Evolutionary conservation across 2,329 filamentous ascomycete species (phyloP).

Genomic region (Cladophialophora chaetospira): DNA sequence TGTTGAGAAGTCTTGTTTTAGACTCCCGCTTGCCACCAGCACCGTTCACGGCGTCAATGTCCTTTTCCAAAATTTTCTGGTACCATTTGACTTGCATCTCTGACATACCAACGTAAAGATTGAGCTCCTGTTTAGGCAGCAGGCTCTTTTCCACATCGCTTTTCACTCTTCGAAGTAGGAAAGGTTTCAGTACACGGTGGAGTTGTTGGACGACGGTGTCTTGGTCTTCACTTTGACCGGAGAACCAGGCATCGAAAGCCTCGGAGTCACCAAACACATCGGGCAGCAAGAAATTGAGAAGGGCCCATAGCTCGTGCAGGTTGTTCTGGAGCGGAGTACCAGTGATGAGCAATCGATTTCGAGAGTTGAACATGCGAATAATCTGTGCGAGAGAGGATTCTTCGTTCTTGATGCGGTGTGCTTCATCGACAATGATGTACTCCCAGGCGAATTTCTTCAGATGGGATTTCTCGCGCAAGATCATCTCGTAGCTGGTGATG

Average conservation of each 20-base stretch:
- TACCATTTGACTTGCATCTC: constrained; percentile 99
- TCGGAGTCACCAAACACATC: constrained; percentile 97
- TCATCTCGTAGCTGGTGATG: constrained; percentile 99
- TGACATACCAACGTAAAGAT: constrained; percentile 96
- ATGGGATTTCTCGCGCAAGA: constrained; percentile 89
- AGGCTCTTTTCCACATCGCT: constrained; percentile 97
- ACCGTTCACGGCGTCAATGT: constrained; percentile 97
- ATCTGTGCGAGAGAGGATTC: constrained; percentile 96
- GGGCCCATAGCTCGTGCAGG: constrained; percentile 93
- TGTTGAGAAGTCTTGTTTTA: constrained; percentile 94
- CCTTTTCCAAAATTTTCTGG: constrained; percentile 97
- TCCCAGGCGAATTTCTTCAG: constrained; percentile 99
- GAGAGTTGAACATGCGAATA: constrained; percentile 91
- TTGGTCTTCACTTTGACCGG: constrained; percentile 82
- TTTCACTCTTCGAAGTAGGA: constrained; percentile 94
- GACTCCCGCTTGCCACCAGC: constrained; percentile 95
- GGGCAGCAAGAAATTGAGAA: constrained; percentile 95
- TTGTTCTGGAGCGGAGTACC: constrained; percentile 98
- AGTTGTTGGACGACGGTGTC: constrained; percentile 95
- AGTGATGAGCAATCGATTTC: constrained; percentile 92
- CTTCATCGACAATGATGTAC: constrained; percentile 98
- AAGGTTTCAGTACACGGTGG: constrained; percentile 88
- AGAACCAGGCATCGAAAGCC: constrained; percentile 98
- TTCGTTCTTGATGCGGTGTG: constrained; percentile 99
- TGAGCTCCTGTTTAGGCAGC: constrained; percentile 94